phyloP scores from a whole-genome alignment of 495 filamentous ascomycete genomes.

The Xanthoparmelia taractica region DNA sequence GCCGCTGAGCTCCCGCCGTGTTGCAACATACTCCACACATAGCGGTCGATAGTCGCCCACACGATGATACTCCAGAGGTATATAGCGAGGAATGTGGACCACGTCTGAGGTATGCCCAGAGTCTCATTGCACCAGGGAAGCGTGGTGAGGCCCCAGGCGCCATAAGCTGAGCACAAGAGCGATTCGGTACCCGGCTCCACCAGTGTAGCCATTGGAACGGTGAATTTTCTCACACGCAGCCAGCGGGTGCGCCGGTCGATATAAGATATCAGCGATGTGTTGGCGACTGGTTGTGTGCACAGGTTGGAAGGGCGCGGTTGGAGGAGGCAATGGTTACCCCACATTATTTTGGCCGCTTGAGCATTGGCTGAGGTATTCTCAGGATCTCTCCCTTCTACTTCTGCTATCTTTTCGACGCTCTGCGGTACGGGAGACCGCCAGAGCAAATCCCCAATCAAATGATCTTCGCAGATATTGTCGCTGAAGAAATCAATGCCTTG shows the following conservation, averaged over 20 bases:
- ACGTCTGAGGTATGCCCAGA: slow-evolving; percentile 55
- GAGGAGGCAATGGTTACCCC: slow-evolving; percentile 73
- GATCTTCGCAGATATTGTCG: slow-evolving; percentile 95
- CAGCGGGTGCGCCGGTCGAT: slow-evolving; percentile 79
- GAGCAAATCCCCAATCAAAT: slow-evolving; percentile 85
- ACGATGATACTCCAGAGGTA: slow-evolving; percentile 57
- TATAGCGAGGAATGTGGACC: slow-evolving; percentile 55
- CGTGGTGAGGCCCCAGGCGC: slow-evolving; percentile 69
- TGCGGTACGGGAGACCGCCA: slow-evolving; percentile 55
- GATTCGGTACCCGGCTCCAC: slow-evolving; percentile 93
- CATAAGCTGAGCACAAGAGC: slow-evolving; percentile 72
- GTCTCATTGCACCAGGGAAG: slow-evolving; percentile 52
- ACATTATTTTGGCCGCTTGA: slow-evolving; percentile 32
- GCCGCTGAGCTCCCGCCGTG: slow-evolving; percentile 59
- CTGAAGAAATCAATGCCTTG: slow-evolving; percentile 83
- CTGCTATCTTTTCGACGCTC: slow-evolving; percentile 16
- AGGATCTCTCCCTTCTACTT: slow-evolving; percentile 37
- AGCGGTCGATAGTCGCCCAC: slow-evolving; percentile 72
- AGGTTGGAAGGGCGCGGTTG: slow-evolving; percentile 57
- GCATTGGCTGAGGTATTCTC: slow-evolving; percentile 5
- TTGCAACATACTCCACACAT: slow-evolving; percentile 66
- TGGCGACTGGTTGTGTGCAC: slow-evolving; percentile 79
- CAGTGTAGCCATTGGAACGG: slow-evolving; percentile 77
- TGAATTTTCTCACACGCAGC: slow-evolving; percentile 92
- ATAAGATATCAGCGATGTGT: slow-evolving; percentile 73